Evolutionary conservation across 2,329 filamentous ascomycete species (phyloP).

Genomic region (Beauveria brongniartii): DNA sequence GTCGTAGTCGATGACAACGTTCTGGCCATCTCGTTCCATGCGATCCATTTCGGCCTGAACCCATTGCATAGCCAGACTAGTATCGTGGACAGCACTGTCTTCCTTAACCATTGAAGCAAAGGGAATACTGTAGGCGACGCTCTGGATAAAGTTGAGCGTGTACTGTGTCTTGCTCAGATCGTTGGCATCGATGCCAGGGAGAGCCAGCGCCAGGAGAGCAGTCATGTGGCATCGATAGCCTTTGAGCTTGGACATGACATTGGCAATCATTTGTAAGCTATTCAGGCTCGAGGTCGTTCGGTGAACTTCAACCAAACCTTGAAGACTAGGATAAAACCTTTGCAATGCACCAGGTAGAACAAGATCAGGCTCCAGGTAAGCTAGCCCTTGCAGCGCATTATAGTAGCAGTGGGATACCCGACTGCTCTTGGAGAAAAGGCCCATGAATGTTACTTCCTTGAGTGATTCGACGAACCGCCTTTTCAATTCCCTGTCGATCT

Average conservation of each 20-base stretch:
- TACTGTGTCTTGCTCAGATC: constrained; percentile 95
- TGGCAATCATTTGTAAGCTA: constrained; percentile 83
- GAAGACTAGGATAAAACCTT: constrained; percentile 92
- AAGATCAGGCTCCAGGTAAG: constrained; percentile 83
- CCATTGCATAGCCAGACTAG: constrained; percentile 79
- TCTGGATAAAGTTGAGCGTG: constrained; percentile 89
- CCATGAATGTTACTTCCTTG: constrained; percentile 94
- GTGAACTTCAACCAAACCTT: constrained; percentile 94
- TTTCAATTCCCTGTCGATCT: constrained; percentile 73
- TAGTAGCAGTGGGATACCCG: constrained; percentile 89
- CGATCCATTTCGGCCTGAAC: constrained; percentile 89
- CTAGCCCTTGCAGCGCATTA: constrained; percentile 78
- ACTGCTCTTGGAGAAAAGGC: constrained; percentile 90
- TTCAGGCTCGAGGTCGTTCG: constrained; percentile 89
- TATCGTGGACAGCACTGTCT: constrained; percentile 60
- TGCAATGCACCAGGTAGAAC: constrained; percentile 91
- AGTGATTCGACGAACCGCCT: constrained; percentile 82
- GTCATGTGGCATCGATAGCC: constrained; percentile 97
- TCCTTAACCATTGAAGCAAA: constrained; percentile 64
- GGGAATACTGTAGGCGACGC: constrained; percentile 92
- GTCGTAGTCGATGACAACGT: constrained; percentile 78
- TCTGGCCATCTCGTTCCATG: constrained; percentile 80
- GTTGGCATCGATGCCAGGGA: constrained; percentile 96
- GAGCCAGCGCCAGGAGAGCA: constrained; percentile 79
- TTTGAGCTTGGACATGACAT: constrained; percentile 84